A percentile compares a stretch with the other conserved stretches of the same genome.
Conservation (phyloP, 352 stramenopile species). For the Phytopythium helicoides region DNA sequence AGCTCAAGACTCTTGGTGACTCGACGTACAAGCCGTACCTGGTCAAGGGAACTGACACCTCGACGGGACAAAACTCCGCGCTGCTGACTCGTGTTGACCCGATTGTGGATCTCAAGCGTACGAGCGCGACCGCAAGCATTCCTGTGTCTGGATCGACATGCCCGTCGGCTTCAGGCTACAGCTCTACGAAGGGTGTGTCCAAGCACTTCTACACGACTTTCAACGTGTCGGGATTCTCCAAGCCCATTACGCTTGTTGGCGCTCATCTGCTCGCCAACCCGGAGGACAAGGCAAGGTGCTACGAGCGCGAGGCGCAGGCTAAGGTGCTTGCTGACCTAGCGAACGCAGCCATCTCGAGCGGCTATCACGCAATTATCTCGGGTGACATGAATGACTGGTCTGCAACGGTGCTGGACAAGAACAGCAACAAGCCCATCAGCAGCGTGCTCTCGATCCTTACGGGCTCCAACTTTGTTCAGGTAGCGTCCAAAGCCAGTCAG, state of each 20-base stretch:
- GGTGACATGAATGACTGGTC: constrained; percentile 75
- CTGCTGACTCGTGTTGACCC: constrained; percentile 67
- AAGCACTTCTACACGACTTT: constrained; percentile 77
- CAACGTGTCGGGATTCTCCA: constrained; percentile 56
- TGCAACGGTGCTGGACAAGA: constrained; percentile 44
- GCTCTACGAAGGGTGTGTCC: constrained; percentile 45
- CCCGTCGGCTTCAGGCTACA: constrained; percentile 32
- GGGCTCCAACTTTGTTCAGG: constrained; percentile 39
- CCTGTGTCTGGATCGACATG: constrained; percentile 57
- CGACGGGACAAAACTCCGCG: constrained; percentile 61
- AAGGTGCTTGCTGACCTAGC: constrained; percentile 44
- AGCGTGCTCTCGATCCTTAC: constrained; percentile 45
- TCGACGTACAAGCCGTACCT: constrained; percentile 63
- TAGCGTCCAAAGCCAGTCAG: constrained; percentile 32
- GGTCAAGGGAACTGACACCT: constrained; percentile 49
- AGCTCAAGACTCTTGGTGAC: constrained; percentile 45
- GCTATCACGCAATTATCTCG: constrained; percentile 58
- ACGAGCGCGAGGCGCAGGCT: constrained; percentile 58
- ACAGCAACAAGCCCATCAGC: constrained; percentile 56
- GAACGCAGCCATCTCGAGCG: constrained; percentile 31
- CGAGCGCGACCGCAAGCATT: constrained; percentile 23
- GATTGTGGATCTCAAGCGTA: constrained; percentile 38
- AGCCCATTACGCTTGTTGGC: constrained; percentile 59
- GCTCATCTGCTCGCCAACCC: constrained; percentile 66
- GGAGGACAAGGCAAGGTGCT: constrained; percentile 45